These are phyloP conservation scores for Alternaria infectoria DNA, from an alignment of 2,329 filamentous ascomycete genomes.

Conservation along the genomic window DNA sequence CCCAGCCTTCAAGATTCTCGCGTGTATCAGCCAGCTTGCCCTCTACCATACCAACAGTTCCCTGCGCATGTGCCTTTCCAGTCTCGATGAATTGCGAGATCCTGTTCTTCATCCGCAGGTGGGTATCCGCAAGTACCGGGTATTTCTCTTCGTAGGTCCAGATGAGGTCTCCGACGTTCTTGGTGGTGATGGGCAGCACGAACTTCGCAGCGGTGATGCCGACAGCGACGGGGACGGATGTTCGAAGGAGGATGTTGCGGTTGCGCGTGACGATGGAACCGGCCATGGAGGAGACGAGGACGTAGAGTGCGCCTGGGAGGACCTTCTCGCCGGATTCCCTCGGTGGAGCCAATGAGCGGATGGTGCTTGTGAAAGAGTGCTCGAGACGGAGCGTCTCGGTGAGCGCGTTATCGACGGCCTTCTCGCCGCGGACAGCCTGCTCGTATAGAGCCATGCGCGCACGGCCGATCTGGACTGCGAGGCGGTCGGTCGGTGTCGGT, in stretches of 20 bases:
- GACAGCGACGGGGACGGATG: constrained; percentile 76
- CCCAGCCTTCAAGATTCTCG: constrained; percentile 84
- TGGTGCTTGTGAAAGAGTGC: constrained; percentile 84
- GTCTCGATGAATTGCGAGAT: constrained; percentile 74
- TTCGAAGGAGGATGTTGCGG: constrained; percentile 81
- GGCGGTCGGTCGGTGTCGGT: constrained; percentile 86
- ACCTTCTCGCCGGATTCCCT: constrained; percentile 86
- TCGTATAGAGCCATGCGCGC: constrained; percentile 81
- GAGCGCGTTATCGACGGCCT: constrained; percentile 81
- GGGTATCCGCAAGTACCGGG: constrained; percentile 81
- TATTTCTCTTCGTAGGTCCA: constrained; percentile 95
- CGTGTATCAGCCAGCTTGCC: constrained; percentile 79
- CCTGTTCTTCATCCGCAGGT: constrained; percentile 73
- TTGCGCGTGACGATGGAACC: constrained; percentile 90
- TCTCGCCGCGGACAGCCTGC: constrained; percentile 76
- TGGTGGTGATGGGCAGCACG: constrained; percentile 86
- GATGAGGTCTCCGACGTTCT: constrained; percentile 81
- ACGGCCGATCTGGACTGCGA: constrained; percentile 80
- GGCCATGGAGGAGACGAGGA: constrained; percentile 92
- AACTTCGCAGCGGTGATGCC: constrained; percentile 84
- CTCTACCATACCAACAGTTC: constrained; percentile 75
- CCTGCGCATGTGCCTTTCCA: constrained; percentile 74
- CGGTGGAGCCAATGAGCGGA: constrained; percentile 86
- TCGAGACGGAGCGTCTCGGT: constrained; percentile 84
- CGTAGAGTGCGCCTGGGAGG: constrained; percentile 88